A percentile compares a stretch with the other conserved stretches of the same genome.
These are phyloP conservation scores for Hypoxylon lienhwacheense DNA, from an alignment of 495 filamentous ascomycete genomes.

Conservation along the genomic window DNA sequence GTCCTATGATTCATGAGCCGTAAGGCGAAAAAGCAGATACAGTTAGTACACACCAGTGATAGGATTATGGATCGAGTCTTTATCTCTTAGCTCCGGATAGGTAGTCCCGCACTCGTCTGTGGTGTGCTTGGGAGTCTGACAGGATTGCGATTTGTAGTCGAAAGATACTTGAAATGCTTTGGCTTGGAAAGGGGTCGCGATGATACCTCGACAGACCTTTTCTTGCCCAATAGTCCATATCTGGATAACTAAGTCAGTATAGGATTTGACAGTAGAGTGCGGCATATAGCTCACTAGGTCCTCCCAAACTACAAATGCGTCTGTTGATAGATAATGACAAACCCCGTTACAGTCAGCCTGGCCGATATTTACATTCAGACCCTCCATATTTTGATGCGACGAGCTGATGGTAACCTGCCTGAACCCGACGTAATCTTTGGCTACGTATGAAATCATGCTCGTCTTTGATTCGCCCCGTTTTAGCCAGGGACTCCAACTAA, in stretches of 20 bases:
- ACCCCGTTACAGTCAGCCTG: conserved; percentile 40
- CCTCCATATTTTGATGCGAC: conserved; percentile 26
- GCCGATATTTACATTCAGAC: conserved; percentile 35
- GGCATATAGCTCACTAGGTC: conserved; percentile 38
- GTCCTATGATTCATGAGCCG: conserved; percentile 35
- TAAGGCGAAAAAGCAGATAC: not conserved
- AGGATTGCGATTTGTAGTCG: conserved; percentile 3
- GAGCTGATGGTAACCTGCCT: conserved; percentile 41
- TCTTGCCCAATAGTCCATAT: conserved; percentile 39
- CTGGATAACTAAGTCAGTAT: conserved; percentile 36
- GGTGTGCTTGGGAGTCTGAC: conserved; percentile 27
- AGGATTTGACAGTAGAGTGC: not conserved
- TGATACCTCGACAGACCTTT: conserved; percentile 45
- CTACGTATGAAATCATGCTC: conserved; percentile 45
- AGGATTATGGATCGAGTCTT: conserved; percentile 37
- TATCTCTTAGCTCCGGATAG: conserved; percentile 35
- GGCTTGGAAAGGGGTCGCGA: conserved; percentile 43
- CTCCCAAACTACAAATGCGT: conserved; percentile 53
- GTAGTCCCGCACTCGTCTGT: conserved; percentile 43
- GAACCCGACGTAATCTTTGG: conserved; percentile 51
- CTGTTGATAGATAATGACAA: conserved; percentile 47
- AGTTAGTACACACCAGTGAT: conserved; percentile 42
- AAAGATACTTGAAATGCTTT: conserved; percentile 46
- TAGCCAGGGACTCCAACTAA: conserved; percentile 51
- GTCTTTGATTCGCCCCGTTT: conserved; percentile 33